phyloP scores from a whole-genome alignment of 2,329 filamentous ascomycete genomes.

The Penicillium sp. region DNA sequence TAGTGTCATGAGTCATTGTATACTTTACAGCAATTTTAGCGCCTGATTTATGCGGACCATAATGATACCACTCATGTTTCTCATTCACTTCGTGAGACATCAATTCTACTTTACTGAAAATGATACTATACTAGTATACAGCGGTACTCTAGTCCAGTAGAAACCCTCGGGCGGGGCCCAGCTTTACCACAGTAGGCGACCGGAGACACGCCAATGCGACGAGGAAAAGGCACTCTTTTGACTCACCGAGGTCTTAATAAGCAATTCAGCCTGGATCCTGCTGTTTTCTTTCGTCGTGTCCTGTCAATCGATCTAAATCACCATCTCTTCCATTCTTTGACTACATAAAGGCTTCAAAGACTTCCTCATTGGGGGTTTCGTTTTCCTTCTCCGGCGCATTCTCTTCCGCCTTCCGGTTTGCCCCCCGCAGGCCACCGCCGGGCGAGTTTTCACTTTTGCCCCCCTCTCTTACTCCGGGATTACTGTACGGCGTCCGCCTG shows the following conservation, averaged over 20 bases:
- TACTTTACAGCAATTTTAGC: background rate
- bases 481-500: too few species aligned
- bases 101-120: too few species aligned
- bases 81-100: background rate
- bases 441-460: constrained; percentile 5
- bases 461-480: constrained; percentile 5
- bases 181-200: background rate
- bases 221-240: constrained; percentile 18
- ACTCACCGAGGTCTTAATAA: constrained; percentile 22
- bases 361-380: background rate
- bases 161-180: background rate
- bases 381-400: constrained; percentile 9
- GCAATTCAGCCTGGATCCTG: background rate
- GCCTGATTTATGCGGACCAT: background rate
- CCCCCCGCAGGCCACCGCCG: background rate
- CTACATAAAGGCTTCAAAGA: constrained; percentile 1
- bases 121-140: too few species aligned
- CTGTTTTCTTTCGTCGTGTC: background rate
- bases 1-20: background rate
- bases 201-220: background rate
- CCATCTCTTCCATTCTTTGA: constrained; percentile 14
- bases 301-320: background rate
- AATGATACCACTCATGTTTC: background rate
- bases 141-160: background rate
- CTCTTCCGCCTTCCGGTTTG: constrained; percentile 1